Conservation (phyloP, 345 rosid genomes). For the Balakata baccata region DNA sequence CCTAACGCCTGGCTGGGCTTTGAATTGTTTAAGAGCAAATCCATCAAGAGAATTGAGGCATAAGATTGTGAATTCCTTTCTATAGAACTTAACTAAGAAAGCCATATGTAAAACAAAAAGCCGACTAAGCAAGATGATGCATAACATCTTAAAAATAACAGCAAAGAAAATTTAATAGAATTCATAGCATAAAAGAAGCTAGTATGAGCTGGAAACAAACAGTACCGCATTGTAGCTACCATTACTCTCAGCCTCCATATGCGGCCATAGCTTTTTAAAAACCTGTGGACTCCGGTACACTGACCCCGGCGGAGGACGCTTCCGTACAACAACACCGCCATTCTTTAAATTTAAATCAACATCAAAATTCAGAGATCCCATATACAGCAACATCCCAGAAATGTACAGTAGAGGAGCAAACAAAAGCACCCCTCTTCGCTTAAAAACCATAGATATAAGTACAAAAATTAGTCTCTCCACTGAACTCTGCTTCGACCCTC, state of each 20-base stretch:
- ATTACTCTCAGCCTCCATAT: slow-evolving; percentile 68
- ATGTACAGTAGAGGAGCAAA: slow-evolving; percentile 86
- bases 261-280: slow-evolving; percentile 75
- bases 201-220: slow-evolving; percentile 1
- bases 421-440: slow-evolving; percentile 66
- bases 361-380: slow-evolving; percentile 81
- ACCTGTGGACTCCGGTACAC: slow-evolving; percentile 86
- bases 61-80: neutral
- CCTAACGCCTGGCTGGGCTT: neutral
- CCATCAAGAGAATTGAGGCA: neutral
- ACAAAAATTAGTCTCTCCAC: slow-evolving; percentile 52
- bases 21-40: too few relatives aligned
- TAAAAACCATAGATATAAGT: slow-evolving; percentile 62
- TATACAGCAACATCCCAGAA: slow-evolving; percentile 74
- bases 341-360: slow-evolving; percentile 53
- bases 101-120: neutral
- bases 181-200: neutral
- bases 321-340: slow-evolving; percentile 52
- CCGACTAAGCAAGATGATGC: neutral
- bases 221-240: slow-evolving; percentile 61
- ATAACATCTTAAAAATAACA: too few relatives aligned
- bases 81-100: neutral
- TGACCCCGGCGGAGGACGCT: slow-evolving; percentile 64
- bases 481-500: slow-evolving; percentile 38
- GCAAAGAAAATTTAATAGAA: neutral